A percentile compares a stretch with the other conserved stretches of the same genome.
Evolutionary conservation across 2,329 filamentous ascomycete genomes (phyloP).

Genomic region (Didymella exigua): DNA sequence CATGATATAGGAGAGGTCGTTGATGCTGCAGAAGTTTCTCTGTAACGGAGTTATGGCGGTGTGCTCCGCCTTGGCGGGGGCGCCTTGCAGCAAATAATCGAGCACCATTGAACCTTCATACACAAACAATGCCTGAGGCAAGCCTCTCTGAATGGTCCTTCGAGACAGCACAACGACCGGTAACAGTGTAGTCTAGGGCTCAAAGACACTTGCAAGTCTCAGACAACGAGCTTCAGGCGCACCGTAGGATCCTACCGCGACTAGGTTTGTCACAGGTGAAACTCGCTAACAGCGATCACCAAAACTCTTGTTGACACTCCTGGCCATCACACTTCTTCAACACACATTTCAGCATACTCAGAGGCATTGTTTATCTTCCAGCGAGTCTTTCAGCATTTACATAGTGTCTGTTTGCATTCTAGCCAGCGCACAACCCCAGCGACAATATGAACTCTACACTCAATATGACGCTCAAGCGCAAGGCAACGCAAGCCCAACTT

Average conservation of each 20-base stretch:
- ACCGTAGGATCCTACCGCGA: slow-evolving; percentile 12
- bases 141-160: background rate
- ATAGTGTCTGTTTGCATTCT: background rate
- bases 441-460: slow-evolving; percentile 6
- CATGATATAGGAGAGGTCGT: background rate
- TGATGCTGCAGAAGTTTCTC: background rate
- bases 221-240: slow-evolving; percentile 11
- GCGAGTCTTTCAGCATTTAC: background rate
- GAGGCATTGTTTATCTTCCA: background rate
- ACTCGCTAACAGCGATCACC: slow-evolving; percentile 16
- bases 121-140: slow-evolving; percentile 6
- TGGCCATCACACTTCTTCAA: background rate
- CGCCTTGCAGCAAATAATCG: slow-evolving; percentile 3
- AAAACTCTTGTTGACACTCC: slow-evolving; percentile 10
- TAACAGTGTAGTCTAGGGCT: background rate
- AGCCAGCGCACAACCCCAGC: background rate
- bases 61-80: slow-evolving; percentile 9
- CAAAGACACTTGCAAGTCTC: slow-evolving; percentile 5
- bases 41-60: background rate
- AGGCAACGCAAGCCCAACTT: slow-evolving; percentile 13
- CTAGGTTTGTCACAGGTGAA: slow-evolving; percentile 12
- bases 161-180: background rate
- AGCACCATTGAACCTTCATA: background rate
- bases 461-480: slow-evolving; percentile 15
- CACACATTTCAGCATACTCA: background rate